These are phyloP conservation scores for Cetraspora pellucida DNA, from an alignment of 192 early-diverging fungal species.

Conservation along the genomic window DNA sequence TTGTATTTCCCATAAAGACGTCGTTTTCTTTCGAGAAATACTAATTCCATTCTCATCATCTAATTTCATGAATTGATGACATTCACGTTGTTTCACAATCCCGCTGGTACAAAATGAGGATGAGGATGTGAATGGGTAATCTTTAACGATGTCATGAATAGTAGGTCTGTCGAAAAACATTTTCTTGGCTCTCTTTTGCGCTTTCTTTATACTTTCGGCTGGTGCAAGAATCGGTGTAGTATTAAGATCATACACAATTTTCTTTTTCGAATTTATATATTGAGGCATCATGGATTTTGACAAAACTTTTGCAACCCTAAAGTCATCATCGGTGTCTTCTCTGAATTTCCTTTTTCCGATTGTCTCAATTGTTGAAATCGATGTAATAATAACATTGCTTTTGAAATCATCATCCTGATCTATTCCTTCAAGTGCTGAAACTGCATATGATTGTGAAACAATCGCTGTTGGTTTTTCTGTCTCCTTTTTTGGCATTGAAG, in stretches of 20 bases:
- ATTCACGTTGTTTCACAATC: too few species aligned
- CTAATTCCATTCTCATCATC: background rate
- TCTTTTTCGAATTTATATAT: background rate
- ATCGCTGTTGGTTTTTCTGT: background rate
- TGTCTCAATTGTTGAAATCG: slow-evolving; percentile 3
- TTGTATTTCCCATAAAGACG: slow-evolving; percentile 8
- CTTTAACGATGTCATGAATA: background rate
- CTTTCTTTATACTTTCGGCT: background rate
- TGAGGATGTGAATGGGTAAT: background rate
- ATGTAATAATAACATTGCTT: background rate
- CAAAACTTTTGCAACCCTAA: background rate
- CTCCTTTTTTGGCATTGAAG: background rate
- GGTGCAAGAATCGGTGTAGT: slow-evolving; percentile 13
- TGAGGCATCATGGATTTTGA: background rate
- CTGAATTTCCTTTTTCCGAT: background rate
- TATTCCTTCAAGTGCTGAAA: background rate
- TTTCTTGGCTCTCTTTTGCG: background rate
- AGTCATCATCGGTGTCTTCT: slow-evolving; percentile 7
- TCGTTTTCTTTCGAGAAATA: background rate
- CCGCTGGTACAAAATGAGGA: background rate
- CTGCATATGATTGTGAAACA: background rate
- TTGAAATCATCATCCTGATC: slow-evolving; percentile 9
- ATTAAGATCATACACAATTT: background rate
- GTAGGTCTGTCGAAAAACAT: background rate
- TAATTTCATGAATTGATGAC: background rate